Base-by-base conservation (phyloP, 1,139 yeast genomes). In the Pichia sp. region DNA sequence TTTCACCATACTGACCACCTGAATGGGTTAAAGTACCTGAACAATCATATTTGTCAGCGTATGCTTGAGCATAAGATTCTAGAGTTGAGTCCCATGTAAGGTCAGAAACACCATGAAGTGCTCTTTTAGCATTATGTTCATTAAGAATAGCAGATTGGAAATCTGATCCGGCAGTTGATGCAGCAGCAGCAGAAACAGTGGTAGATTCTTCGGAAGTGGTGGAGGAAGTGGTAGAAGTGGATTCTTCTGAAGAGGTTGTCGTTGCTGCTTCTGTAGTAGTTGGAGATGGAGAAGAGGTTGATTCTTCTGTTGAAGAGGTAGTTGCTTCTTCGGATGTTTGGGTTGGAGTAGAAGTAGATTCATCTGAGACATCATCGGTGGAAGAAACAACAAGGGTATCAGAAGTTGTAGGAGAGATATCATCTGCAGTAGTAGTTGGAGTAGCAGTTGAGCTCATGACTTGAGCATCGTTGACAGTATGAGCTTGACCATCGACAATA, bases 1-100 rank as follows among this genome's bases (percentile, higher is more conserved):
- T 76, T 58, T 76, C 81, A 58, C 81, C 80, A 62, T 74, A 74
- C 20, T 71, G 70, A 18, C 79, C 79, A 37, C 70, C 64, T 43
- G 79, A 69, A 64, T 74, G 82, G 43, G 70, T 59, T 56, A 75
- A 66, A 59, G 74, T 61, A 50, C 77, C 74, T 52, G 72, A 67
- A 63, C 82, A 77, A 42, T 69, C 68, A 59, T 76, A 74, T 18
- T 66, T 39, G 12, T 51, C 62, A 23, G 73, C 71, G 57, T 75
- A 76, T 51, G 67, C 53, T 42, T 73, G 71, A 48, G 80, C 80
- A 53, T 68, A 77, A 23, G 67, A 49, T n/a, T 73, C 76, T 48
- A 77, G 67, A 5, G 68, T 59, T n/a, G 61, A 55, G 57, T 72
- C 68, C 82, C 82, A 77, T 1, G 58, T 46, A 45, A 77, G 67